Evolutionary conservation across 768 basidiomycete genomes (phyloP).

Genomic region (Rhodotorula toruloides): DNA sequence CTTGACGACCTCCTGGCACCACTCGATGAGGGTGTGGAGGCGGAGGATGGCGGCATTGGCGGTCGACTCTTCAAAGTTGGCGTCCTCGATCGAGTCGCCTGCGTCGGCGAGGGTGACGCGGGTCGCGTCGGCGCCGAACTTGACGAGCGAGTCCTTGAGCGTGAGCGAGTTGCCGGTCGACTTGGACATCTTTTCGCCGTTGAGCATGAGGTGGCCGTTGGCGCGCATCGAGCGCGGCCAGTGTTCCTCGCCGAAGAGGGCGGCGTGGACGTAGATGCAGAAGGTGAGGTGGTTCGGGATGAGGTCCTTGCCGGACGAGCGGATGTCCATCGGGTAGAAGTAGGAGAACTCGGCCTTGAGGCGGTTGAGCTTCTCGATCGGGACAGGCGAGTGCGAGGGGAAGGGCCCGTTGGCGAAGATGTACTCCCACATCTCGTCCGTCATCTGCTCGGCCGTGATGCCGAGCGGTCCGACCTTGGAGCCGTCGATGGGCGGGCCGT

Average conservation of each 20-base stretch:
- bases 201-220: conserved; percentile 93
- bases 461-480: conserved; percentile 71
- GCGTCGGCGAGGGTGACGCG: conserved; percentile 88
- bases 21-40: conserved; percentile 78
- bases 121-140: conserved; percentile 95
- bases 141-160: conserved; percentile 74
- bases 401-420: conserved; percentile 62
- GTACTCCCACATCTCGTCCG: conserved; percentile 96
- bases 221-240: conserved; percentile 89
- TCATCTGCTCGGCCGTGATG: conserved; percentile 85
- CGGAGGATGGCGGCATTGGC: conserved; percentile 95
- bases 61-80: conserved; percentile 97
- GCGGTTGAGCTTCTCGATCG: conserved; percentile 69
- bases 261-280: conserved; percentile 88
- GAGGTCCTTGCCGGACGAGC: conserved; percentile 95
- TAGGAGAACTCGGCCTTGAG: conserved; percentile 89
- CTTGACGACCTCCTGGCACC: conserved; percentile 88
- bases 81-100: conserved; percentile 94
- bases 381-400: conserved; percentile 56
- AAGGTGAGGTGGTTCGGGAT: conserved; percentile 94
- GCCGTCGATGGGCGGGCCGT: conserved; percentile 73
- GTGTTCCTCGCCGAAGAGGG: conserved; percentile 79
- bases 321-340: conserved; percentile 97
- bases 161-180: conserved; percentile 94
- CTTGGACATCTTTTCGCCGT: conserved; percentile 99